Base-by-base conservation (phyloP, 805 yeast species). In the Zygosaccharomyces siamensis region DNA sequence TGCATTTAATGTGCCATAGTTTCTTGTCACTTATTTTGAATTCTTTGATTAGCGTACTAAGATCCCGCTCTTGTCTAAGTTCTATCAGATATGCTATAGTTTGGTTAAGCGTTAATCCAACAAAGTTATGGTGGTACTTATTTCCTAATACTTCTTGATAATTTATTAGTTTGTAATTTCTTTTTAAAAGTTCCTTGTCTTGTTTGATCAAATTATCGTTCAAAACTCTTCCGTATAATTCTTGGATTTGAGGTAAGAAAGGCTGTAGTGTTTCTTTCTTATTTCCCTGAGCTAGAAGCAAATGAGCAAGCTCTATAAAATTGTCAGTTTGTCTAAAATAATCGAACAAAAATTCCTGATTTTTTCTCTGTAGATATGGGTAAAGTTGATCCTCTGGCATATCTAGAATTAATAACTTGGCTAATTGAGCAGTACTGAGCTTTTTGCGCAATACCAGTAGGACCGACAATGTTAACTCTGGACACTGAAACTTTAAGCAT, bases 281-380 rank as follows among this genome's bases (percentile, higher is more conserved):
- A 37, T 47, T 52, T 2, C 63, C 63, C 44, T 63, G 65, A 8
- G 49, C 43, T 27, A 80, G 57, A 3, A 76, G 65, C 32, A 74
- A 57, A 42, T 71, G 67, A 2, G 80, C 76, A 41, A 75, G 60
- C 2, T 77, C 83, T 5, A 72, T 55, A 14, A 74, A 69, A 14
- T 75, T 69, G 56, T 86, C 95, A 41, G 80, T 82, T 56, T 85
- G 89, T 53, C 81, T 78, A 54, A 74, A 80, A 54, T 73, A 83
- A 53, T 81, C 84, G 50, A 70, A 71, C 3, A 82, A 63, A 11
- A 75, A 58, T 18, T 71, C 71, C 2, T 54, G 49, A 44, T 76
- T 72, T 23, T 61, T 33, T 30, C 59, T 55, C 53, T 72, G 58
- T 61, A 68, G 54, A 51, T 64, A 68, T 23, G 54, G 52, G 55